phyloP scores from a whole-genome alignment of 371 early-diverging fungal species.

The Mortierella polycephala region DNA sequence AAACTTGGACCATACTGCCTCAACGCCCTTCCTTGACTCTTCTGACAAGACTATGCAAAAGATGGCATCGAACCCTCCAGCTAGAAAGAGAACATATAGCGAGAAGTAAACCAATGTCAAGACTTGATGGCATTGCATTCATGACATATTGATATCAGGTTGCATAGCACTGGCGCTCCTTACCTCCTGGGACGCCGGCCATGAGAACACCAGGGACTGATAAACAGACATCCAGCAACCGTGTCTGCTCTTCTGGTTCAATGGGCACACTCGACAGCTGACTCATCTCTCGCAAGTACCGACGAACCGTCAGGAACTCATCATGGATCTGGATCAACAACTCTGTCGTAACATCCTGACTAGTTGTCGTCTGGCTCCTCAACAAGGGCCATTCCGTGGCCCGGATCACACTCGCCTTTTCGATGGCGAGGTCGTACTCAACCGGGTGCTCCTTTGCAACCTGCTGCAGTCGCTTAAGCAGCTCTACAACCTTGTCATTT shows the following conservation, averaged over 20 bases:
- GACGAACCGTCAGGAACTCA: slow-evolving; percentile 51
- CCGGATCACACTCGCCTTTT: slow-evolving; percentile 14
- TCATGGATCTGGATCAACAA: slow-evolving; percentile 24
- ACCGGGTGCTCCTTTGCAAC: slow-evolving; percentile 7
- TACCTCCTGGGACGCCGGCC: slow-evolving; percentile 96
- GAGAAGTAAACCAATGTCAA: slow-evolving; percentile 3
- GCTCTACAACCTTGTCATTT: slow-evolving; percentile 37
- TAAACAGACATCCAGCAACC: slow-evolving; percentile 82
- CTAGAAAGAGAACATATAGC: slow-evolving; percentile 54
- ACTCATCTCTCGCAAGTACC: slow-evolving; percentile 78
- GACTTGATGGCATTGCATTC: background rate
- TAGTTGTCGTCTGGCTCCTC: slow-evolving; percentile 7
- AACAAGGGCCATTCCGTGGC: slow-evolving; percentile 28
- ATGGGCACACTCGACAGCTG: slow-evolving; percentile 81
- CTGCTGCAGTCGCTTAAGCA: slow-evolving; percentile 37
- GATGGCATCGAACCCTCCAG: slow-evolving; percentile 97
- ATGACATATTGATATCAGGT: background rate
- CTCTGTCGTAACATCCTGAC: slow-evolving; percentile 9
- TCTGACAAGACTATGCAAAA: slow-evolving; percentile 81
- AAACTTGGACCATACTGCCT: slow-evolving; percentile 77
- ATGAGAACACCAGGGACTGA: slow-evolving; percentile 82
- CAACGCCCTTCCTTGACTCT: slow-evolving; percentile 59
- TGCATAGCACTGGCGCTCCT: background rate
- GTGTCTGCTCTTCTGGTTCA: slow-evolving; percentile 90
- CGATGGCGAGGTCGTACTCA: slow-evolving; percentile 30